These are phyloP conservation scores for Blastocladiella britannica DNA, from an alignment of 192 early-diverging fungal genomes.

Conservation along the genomic window DNA sequence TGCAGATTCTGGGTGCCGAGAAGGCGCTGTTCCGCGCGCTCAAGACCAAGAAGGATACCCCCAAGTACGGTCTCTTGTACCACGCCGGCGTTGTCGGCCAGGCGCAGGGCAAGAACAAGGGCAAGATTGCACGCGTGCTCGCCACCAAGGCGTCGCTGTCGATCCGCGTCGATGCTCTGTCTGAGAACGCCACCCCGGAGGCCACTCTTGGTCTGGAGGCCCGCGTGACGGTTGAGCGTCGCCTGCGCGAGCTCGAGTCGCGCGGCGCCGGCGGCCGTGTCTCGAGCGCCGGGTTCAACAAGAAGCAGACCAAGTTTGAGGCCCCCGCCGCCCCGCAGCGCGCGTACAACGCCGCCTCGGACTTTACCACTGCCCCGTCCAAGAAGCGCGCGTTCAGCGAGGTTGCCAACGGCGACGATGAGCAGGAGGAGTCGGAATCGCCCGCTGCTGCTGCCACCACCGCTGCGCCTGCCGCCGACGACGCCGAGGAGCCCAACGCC, in stretches of 20 bases:
- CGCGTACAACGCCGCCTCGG: conserved; percentile 23
- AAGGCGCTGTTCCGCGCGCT: conserved; percentile 99
- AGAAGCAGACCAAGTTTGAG: conserved; percentile 43
- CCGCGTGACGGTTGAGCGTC: conserved; percentile 68
- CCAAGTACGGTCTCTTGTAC: conserved; percentile 97
- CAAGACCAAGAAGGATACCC: conserved; percentile 96
- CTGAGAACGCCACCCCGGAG: conserved; percentile 44
- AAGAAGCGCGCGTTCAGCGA: conserved; percentile 20
- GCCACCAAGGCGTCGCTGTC: conserved; percentile 80
- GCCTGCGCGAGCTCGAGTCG: conserved; percentile 77
- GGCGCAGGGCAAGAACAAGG: conserved; percentile 88
- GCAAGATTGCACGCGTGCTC: conserved; percentile 87
- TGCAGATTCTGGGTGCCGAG: conserved; percentile 98
- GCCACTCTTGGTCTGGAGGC: conserved; percentile 64
- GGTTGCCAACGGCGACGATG: conserved; percentile 10
- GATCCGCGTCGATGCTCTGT: conserved; percentile 79
- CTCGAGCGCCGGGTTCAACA: conserved; percentile 43
- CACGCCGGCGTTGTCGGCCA: conserved; percentile 93
- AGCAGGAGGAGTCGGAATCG: neutral
- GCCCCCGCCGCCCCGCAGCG: conserved; percentile 11
- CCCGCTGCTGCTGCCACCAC: conserved; percentile 9
- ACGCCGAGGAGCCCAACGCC: conserved; percentile 17
- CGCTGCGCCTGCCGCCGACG: conserved; percentile 12
- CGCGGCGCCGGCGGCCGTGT: conserved; percentile 42
- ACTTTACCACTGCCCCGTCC: conserved; percentile 17